Base-by-base conservation (phyloP, 2,329 filamentous ascomycete species). In the Madurella fahalii region DNA sequence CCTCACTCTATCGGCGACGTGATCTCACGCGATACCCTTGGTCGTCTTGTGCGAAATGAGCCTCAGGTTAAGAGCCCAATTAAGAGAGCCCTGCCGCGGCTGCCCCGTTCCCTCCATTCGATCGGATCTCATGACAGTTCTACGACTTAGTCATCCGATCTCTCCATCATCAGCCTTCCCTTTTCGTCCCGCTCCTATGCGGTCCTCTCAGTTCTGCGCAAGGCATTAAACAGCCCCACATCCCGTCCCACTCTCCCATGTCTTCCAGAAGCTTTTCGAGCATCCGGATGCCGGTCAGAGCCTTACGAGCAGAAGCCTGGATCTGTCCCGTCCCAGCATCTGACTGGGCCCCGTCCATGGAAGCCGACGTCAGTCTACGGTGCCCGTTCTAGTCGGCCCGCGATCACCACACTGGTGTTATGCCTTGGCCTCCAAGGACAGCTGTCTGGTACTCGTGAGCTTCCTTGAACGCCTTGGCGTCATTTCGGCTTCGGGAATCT, bases 261-360 rank as follows among this genome's bases (percentile, higher is more conserved):
- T 48, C 58, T 63, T 63, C 61, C 45, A 59, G 61, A 63, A 63
- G 34, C 52, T 55, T 56, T 54, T 54, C 34, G 52, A 53, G 42
- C 48, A 50, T 57, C 53, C 61, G 61, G 60, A 54, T 60, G 60
- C 61, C 61, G 61, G 60, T 61, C 52, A 56, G 57, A 62, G 49
- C 57, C 58, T 53, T 50, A 53, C 32, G 32, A 53, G 17, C 37
- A 47, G 32, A 58, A 50, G 54, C 40, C 52, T 57, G 51, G 54
- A 5, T 31, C 37, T 32, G 31, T 15, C 40, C 25, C 18, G 37
- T 46, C 52, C 40, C 34, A 34, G 37, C 18, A 48, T 51, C 41
- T 58, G 44, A 56, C 48, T 55, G 57, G 55, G 20, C 46, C 16
- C 44, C 20, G 39, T 40, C 30, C 32, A 11, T 25, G 16, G 37